Evolutionary conservation across 1,139 yeast species (phyloP), one percentile per base, ranked within the genome.

Genomic region (Kodamaea suecica): DNA sequence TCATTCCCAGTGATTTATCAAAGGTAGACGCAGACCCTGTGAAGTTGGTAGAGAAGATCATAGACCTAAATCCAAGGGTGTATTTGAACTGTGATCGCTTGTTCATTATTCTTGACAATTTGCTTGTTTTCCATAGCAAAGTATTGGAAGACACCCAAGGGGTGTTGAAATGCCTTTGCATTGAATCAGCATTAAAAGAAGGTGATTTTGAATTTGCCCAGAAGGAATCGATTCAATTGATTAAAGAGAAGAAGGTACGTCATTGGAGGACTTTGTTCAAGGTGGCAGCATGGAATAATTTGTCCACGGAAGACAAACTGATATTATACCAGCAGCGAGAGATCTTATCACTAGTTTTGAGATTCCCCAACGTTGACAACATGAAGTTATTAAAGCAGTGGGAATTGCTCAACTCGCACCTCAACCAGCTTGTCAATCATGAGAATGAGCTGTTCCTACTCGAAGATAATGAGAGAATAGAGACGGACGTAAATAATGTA

Each of bases 41-140:
- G 41, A 52, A 52, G 3, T 44, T 70, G 27, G 51, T 66, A 1
- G 53, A 65, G 4, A 37, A 51, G 6, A 61, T 81, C 4, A 55
- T 81, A 12, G 85, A 79, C 41, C 62, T 76, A 30, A 81, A 82
- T 47, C 68, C 74, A 0, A 61, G 62, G 19, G 67, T 82, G 5
- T 80, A 80, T 43, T 52, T 63, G 36, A 70, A 78, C n/a, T 57
- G 62, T 27, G 70, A 64, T 6, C 63, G 63, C 30, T 53, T 81
- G 7, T 63, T 62, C 44, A 53, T 57, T 7, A 56, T 80, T 1
- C 43, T 74, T 20, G 57, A 57, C 31, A 69, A 70, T 31, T 52
- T 80, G 29, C 49, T 57, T 4, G 44, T 49, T 1, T 73, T 65
- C 9, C 49, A 71, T 10, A 5, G 10, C 4, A 11, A 5, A 10